Evolutionary conservation across 164 flowering plant genomes (phyloP).

Genomic region (Magnolia changhungtana): DNA sequence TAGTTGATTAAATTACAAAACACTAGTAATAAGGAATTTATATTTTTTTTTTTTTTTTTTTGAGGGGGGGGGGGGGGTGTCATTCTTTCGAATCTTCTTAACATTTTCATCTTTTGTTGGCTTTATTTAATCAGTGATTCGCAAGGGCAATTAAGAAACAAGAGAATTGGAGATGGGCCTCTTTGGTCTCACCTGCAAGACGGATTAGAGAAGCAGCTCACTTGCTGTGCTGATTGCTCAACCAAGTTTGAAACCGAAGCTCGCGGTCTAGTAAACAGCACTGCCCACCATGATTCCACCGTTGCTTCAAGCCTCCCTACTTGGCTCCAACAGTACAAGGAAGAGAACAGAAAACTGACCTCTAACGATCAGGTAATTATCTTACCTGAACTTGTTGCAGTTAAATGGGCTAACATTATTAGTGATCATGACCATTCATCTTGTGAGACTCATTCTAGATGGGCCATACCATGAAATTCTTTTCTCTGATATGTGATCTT

Average conservation of each 20-base stretch:
- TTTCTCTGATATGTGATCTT: too few species aligned
- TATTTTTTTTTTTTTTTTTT: too few species aligned
- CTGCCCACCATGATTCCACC: slow-evolving; percentile 31
- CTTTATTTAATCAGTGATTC: slow-evolving; percentile 28
- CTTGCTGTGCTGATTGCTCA: slow-evolving; percentile 52
- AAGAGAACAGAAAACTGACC: slow-evolving; percentile 38
- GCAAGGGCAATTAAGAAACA: slow-evolving; percentile 35
- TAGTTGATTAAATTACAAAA: too few species aligned
- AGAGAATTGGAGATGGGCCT: slow-evolving; percentile 35
- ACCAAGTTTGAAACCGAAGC: slow-evolving; percentile 50
- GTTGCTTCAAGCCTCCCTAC: slow-evolving; percentile 59
- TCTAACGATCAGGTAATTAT: slow-evolving; percentile 49
- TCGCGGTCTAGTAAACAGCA: slow-evolving; percentile 31
- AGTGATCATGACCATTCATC: too few species aligned
- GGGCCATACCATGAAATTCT: too few species aligned
- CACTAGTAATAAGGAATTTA: too few species aligned
- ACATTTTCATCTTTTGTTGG: too few species aligned
- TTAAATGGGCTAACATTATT: not conserved
- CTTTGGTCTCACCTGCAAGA: slow-evolving; percentile 30
- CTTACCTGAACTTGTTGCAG: not conserved
- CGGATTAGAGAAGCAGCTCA: slow-evolving; percentile 41
- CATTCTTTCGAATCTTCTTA: too few species aligned
- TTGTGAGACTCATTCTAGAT: too few species aligned
- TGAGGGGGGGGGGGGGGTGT: too few species aligned
- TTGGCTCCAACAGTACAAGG: slow-evolving; percentile 84